These are phyloP conservation scores for Cyclocybe aegerita DNA, from an alignment of 768 basidiomycete species.

Conservation along the genomic window DNA sequence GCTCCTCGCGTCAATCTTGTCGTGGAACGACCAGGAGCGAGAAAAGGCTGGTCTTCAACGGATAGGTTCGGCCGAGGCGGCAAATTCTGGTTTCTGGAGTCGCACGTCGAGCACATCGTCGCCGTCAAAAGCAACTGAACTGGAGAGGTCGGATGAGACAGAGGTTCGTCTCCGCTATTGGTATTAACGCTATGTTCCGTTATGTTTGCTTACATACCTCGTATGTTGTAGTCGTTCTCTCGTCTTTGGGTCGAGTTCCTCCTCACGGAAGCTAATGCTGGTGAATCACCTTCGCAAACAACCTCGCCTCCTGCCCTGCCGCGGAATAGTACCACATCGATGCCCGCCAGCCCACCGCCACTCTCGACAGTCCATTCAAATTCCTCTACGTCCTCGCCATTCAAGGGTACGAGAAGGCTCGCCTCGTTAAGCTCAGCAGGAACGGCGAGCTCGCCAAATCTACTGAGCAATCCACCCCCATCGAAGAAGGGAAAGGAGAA, in stretches of 20 bases:
- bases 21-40: slow-evolving; percentile 88
- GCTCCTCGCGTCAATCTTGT: slow-evolving; percentile 85
- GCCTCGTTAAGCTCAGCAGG: slow-evolving; percentile 26
- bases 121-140: slow-evolving; percentile 48
- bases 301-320: slow-evolving; percentile 18
- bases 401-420: slow-evolving; percentile 24
- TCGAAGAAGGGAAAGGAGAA: slow-evolving; percentile 27
- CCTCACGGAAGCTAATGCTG: slow-evolving; percentile 79
- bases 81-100: slow-evolving; percentile 40
- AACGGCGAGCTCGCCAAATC: slow-evolving; percentile 35
- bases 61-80: slow-evolving; percentile 23
- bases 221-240: slow-evolving; percentile 77
- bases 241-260: slow-evolving; percentile 98
- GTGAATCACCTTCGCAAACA: slow-evolving; percentile 28
- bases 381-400: slow-evolving; percentile 17
- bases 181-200: too few relatives aligned
- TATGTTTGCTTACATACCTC: background rate
- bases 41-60: slow-evolving; percentile 89
- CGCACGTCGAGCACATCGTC: slow-evolving; percentile 33
- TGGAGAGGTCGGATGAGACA: slow-evolving; percentile 81
- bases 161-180: too few relatives aligned
- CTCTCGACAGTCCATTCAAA: slow-evolving; percentile 2
- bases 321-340: slow-evolving; percentile 28
- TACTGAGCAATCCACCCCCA: slow-evolving; percentile 20
- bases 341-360: slow-evolving; percentile 31